Base-by-base conservation (phyloP, 192 early-diverging fungal species). In the Gonapodya prolifera region DNA sequence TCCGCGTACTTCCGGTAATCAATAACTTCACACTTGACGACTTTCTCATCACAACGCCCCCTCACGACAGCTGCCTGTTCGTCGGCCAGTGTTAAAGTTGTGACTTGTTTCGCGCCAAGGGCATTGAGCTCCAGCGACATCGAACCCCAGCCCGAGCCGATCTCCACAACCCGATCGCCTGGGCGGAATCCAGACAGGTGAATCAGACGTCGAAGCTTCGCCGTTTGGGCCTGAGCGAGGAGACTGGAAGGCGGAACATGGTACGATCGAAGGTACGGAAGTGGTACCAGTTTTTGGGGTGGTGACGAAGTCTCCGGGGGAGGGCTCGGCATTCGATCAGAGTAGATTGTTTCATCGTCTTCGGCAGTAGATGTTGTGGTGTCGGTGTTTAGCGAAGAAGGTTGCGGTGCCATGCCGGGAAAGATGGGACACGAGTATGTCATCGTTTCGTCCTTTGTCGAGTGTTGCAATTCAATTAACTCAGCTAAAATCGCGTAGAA, bases 131-230 rank as follows among this genome's bases (percentile, higher is more conserved):
- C 86, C 70, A 92, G 90, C 28, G 89, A 84, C 70, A 92, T 81
- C 69, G 88, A 83, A 1, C 92, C 92, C 92, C 92, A 92, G 35
- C 92, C 92, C 35, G 87, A 89, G 8, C 92, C 92, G 70, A 93
- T 84, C 74, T 93, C 92, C 28, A 93, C 82, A 2, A 93, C 84
- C 75, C 89, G 85, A 83, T 90, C 86, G 1, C 79, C 34, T 34
- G 90, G 82, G 34, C 79, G 78, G 34, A 89, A 89, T 76, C 86
- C 84, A 73, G 85, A 84, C 33, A 92, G 82, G 70, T 81, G 79
- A 77, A 86, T 82, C 33, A 92, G 85, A 79, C 91, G 91, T 36
- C 87, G 84, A 34, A 85, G 69, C 83, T 91, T 89, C 17, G 89
- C 90, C 34, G 77, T 77, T 74, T 92, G 89, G n/a, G n/a, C n/a